A percentile compares a stretch with the other conserved stretches of the same genome.
Evolutionary conservation across 345 rosid genomes (phyloP).

Genomic region (Camelina neglecta): DNA sequence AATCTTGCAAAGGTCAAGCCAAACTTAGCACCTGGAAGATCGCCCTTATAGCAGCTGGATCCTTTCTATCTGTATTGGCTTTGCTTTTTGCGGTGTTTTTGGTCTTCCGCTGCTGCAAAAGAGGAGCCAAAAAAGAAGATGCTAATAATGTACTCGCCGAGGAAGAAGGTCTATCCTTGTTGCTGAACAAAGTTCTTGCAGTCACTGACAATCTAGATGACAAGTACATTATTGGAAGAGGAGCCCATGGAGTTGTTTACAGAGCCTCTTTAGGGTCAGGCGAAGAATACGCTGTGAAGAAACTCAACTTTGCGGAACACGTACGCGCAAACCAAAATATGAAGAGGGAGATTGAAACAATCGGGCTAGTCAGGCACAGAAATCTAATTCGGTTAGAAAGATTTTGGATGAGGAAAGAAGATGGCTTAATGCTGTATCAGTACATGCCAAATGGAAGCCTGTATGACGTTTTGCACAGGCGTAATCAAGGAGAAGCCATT

Average conservation of each 20-base stretch:
- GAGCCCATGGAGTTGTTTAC: conserved; percentile 83
- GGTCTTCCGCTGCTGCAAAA: conserved; percentile 31
- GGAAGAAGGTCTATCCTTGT: conserved; percentile 55
- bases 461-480: conserved; percentile 56
- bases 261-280: conserved; percentile 59
- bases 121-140: conserved; percentile 46
- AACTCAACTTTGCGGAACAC: conserved; percentile 51
- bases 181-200: conserved; percentile 61
- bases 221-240: conserved; percentile 54
- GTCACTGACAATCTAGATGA: conserved; percentile 53
- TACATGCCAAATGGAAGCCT: conserved; percentile 88
- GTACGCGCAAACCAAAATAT: conserved; percentile 54
- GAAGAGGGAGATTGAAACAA: conserved; percentile 70
- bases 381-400: conserved; percentile 72
- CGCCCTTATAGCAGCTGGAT: conserved; percentile 53
- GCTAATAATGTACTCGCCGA: conserved; percentile 48
- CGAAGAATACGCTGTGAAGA: conserved; percentile 67
- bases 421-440: conserved; percentile 65
- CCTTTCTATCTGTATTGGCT: conserved; percentile 36
- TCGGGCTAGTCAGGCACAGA: conserved; percentile 69
- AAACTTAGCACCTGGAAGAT: conserved; percentile 48
- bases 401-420: conserved; percentile 72
- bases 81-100: conserved; percentile 44
- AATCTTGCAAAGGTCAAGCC: conserved; percentile 49
- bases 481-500: conserved; percentile 34